These are phyloP conservation scores for Hura crepitans DNA, from an alignment of 441 rosid genomes.

Conservation along the genomic window DNA sequence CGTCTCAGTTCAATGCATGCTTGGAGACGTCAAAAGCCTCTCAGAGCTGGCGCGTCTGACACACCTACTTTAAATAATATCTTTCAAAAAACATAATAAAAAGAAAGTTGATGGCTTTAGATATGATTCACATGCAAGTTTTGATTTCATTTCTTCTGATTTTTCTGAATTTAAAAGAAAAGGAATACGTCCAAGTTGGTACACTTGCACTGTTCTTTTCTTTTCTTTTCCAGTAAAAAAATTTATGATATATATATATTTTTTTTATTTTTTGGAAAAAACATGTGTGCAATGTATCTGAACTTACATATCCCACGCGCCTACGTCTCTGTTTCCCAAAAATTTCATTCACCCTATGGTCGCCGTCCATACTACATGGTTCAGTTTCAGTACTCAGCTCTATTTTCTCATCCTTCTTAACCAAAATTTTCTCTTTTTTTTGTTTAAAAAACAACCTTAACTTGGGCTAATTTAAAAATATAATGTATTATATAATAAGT, in stretches of 20 bases:
- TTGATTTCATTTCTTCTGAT: not conserved
- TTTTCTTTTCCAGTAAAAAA: not conserved
- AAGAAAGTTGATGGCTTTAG: not conserved
- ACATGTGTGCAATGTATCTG: slow-evolving; percentile 18
- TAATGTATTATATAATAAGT: too few species aligned
- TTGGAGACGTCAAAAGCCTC: not conserved
- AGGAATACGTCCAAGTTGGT: slow-evolving; percentile 13
- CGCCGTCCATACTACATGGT: too few species aligned
- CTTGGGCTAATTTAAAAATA: too few species aligned
- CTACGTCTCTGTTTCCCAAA: slow-evolving; percentile 11
- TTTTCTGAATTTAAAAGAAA: not conserved
- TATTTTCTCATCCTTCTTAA: too few species aligned
- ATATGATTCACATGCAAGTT: slow-evolving; percentile 9
- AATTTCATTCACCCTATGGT: not conserved
- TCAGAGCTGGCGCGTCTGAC: slow-evolving; percentile 18
- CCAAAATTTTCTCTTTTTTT: too few species aligned
- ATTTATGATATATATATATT: not conserved
- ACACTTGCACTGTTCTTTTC: not conserved
- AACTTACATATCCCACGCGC: not conserved
- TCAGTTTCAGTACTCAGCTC: too few species aligned
- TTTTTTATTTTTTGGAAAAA: not conserved
- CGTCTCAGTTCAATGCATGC: slow-evolving; percentile 30
- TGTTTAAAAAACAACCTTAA: too few species aligned
- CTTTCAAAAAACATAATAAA: not conserved
- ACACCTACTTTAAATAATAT: not conserved